Conservation (phyloP, 2,329 filamentous ascomycete genomes). For the Xylaria sp. region DNA sequence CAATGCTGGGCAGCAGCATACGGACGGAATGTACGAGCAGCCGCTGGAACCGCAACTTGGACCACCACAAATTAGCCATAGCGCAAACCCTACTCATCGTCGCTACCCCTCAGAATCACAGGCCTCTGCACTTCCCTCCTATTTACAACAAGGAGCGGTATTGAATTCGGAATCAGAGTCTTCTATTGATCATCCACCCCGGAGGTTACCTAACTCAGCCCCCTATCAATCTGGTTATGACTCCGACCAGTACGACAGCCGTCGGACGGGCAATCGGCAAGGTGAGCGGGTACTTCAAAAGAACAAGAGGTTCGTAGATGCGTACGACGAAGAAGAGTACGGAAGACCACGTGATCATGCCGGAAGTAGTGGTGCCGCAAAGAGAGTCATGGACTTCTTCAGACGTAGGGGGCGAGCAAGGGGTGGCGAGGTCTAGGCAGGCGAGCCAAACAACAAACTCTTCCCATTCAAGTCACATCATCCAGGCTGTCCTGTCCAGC, state of each 20-base stretch:
- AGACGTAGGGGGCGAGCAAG: slow-evolving; percentile 83
- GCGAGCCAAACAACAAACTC: slow-evolving; percentile 17
- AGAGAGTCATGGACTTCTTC: slow-evolving; percentile 99
- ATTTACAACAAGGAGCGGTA: slow-evolving; percentile 59
- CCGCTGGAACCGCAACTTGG: slow-evolving; percentile 48
- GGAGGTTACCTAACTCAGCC: slow-evolving; percentile 55
- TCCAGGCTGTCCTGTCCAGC: slow-evolving; percentile 13
- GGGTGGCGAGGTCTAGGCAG: slow-evolving; percentile 59
- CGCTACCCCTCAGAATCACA: slow-evolving; percentile 55
- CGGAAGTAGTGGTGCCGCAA: slow-evolving; percentile 86
- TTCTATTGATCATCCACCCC: slow-evolving; percentile 59
- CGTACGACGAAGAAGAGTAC: slow-evolving; percentile 80
- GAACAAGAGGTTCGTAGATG: slow-evolving; percentile 87
- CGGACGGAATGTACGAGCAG: slow-evolving; percentile 54
- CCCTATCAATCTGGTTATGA: slow-evolving; percentile 58
- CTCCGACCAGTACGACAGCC: slow-evolving; percentile 56
- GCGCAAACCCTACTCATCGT: slow-evolving; percentile 53
- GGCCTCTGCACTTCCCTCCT: slow-evolving; percentile 58
- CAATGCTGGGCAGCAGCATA: slow-evolving; percentile 47
- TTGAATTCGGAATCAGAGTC: slow-evolving; percentile 65
- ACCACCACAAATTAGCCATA: slow-evolving; percentile 37
- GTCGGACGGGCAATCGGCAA: slow-evolving; percentile 51
- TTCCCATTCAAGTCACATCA: slow-evolving; percentile 17
- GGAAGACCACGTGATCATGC: slow-evolving; percentile 70
- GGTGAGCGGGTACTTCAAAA: slow-evolving; percentile 76